Percentiles rank a stretch among this genome's conserved stretches.
Evolutionary conservation across 2,329 filamentous ascomycete genomes (phyloP).

Genomic region (Fusarium sp.): DNA sequence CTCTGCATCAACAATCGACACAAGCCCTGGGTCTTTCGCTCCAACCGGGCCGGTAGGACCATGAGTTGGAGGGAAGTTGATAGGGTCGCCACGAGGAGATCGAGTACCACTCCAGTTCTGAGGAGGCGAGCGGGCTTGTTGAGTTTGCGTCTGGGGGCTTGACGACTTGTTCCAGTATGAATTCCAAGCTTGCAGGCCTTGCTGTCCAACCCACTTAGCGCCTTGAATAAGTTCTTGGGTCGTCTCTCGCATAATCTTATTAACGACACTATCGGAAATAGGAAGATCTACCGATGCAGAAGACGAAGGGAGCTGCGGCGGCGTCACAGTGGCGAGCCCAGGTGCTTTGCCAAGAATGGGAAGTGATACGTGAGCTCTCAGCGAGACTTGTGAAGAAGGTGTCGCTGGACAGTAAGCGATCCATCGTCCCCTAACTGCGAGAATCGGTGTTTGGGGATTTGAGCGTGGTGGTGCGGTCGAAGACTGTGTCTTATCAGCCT

Average conservation of each 20-base stretch:
- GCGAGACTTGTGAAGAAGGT: conserved; percentile 74
- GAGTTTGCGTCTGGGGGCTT: conserved; percentile 53
- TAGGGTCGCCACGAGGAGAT: conserved; percentile 56
- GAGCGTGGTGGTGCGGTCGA: conserved; percentile 51
- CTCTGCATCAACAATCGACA: conserved; percentile 79
- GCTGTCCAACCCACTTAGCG: conserved; percentile 79
- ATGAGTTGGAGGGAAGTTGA: conserved; percentile 79
- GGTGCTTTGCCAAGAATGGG: conserved; percentile 64
- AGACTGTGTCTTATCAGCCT: conserved; percentile 53
- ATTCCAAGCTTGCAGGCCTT: conserved; percentile 80
- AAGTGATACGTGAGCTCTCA: conserved; percentile 72
- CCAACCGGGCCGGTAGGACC: conserved; percentile 66
- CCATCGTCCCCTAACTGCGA: conserved; percentile 78
- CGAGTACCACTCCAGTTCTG: conserved; percentile 59
- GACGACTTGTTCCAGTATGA: conserved; percentile 76
- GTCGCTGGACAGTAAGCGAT: conserved; percentile 78
- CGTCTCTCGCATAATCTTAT: conserved; percentile 80
- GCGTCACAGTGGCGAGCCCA: conserved; percentile 67
- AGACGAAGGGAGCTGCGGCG: conserved; percentile 73
- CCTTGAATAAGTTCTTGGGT: conserved; percentile 81
- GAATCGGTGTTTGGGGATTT: conserved; percentile 67
- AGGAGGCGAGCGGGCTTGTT: conserved; percentile 56
- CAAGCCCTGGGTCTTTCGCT: conserved; percentile 74
- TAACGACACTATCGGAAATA: conserved; percentile 75
- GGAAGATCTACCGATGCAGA: conserved; percentile 78